Percentiles rank a stretch among this genome's conserved stretches.
Conservation (phyloP, 78 protist genomes). For the Dictyostelium capitatum region DNA sequence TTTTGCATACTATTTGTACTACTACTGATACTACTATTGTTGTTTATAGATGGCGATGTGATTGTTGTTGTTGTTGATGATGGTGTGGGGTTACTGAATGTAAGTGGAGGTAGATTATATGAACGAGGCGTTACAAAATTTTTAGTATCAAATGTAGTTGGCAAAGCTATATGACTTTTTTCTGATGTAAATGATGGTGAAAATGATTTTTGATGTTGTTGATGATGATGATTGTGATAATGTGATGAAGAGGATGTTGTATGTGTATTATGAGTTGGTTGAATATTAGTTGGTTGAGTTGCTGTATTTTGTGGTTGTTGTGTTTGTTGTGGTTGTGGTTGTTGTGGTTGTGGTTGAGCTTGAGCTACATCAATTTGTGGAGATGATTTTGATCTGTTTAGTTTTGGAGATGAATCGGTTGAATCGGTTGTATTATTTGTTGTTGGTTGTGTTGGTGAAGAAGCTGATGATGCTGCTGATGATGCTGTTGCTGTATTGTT, state of each 20-base stretch:
- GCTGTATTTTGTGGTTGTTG: not conserved
- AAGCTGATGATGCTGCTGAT: not conserved
- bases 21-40: not conserved
- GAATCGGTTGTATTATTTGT: not conserved
- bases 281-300: not conserved
- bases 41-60: not conserved
- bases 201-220: slow-evolving; percentile 20
- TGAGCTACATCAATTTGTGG: slow-evolving; percentile 55
- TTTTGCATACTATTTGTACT: slow-evolving; percentile 11
- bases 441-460: not conserved
- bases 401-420: slow-evolving; percentile 17
- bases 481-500: not conserved
- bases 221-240: not conserved
- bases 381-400: slow-evolving; percentile 73
- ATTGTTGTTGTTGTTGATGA: slow-evolving; percentile 5
- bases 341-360: not conserved
- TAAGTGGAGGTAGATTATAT: slow-evolving; percentile 8
- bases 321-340: not conserved
- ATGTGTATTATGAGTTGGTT: too few species aligned
- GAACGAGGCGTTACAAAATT: slow-evolving; percentile 4
- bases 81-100: not conserved
- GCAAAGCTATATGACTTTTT: slow-evolving; percentile 38
- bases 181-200: slow-evolving; percentile 41
- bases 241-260: not conserved
- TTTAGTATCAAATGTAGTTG: slow-evolving; percentile 20